Base-by-base conservation (phyloP, 768 basidiomycete species). In the Scleroderma citrinum region DNA sequence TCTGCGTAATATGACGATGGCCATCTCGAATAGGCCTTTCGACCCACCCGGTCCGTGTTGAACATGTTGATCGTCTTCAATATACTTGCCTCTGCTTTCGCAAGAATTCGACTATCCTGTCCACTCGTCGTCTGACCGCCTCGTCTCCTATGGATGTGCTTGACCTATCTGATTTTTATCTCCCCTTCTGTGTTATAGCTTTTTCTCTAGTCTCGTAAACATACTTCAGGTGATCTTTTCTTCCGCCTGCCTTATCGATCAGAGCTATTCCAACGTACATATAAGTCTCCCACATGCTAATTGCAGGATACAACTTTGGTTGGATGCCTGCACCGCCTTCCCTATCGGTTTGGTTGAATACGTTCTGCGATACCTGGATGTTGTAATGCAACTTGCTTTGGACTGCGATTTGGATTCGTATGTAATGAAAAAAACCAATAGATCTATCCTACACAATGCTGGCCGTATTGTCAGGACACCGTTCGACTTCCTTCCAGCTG, bases 361-460 rank as follows among this genome's bases (percentile, higher is more conserved):
- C 50, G 51, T 59, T 53, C 61, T 63, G 65, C 61, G 54, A 65
- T 65, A 68, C 64, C 64, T 65, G 66, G 59, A 62, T 68, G 64
- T 66, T 65, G 66, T 65, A 65, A 64, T 65, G 65, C 62, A 68
- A 47, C 53, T 55, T 53, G 55, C 59, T 59, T 56, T 64, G 64
- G 66, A 66, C 53, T 20, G 21, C 47, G n/a, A 43, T 23, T 42
- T n/a, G 24, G 40, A 42, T n/a, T 26, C 40, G 40, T 42, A 42
- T 42, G 21, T 42, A 14, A 35, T 35, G 13, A 42, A 42, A n/a
- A 42, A 42, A 42, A n/a, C 11, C 14, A 42, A 42, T 42, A 42
- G 40, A 42, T 21, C 14, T 12, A 23, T 42, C 40, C 40, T 42
- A 42, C 24, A 23, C 21, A 7, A 37, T 37, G 36, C 31, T 13